A percentile compares a stretch with the other conserved stretches of the same genome.
phyloP scores from a whole-genome alignment of 2,329 filamentous ascomycete genomes.

The Xylariaceae sp. region DNA sequence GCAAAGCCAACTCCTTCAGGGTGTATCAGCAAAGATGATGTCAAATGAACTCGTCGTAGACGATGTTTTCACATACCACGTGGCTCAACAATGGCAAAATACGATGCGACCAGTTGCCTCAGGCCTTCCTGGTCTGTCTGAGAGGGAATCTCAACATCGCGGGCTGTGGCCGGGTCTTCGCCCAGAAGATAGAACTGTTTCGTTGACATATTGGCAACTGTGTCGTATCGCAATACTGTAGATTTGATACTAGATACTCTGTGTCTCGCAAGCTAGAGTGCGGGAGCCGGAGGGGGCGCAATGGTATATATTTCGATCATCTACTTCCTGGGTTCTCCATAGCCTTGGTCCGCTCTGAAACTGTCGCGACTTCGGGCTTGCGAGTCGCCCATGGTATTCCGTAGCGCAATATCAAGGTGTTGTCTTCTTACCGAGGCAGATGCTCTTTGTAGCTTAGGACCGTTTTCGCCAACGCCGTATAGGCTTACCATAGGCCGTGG shows the following conservation, averaged over 20 bases:
- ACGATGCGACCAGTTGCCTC: constrained; percentile 36
- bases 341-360: too few relatives aligned
- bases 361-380: too few relatives aligned
- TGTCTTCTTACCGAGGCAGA: constrained; percentile 4
- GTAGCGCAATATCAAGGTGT: not conserved
- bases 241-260: not conserved
- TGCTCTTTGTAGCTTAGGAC: constrained; percentile 1
- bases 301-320: not conserved
- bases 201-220: constrained; percentile 28
- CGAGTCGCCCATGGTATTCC: not conserved
- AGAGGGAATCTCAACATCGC: constrained; percentile 35
- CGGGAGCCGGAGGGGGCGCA: not conserved
- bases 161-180: constrained; percentile 34
- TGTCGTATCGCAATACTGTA: not conserved
- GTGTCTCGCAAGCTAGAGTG: not conserved
- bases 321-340: too few relatives aligned
- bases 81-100: constrained; percentile 41
- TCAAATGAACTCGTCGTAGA: not conserved
- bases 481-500: not conserved
- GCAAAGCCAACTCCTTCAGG: constrained; percentile 36
- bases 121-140: constrained; percentile 35
- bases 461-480: not conserved
- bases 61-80: constrained; percentile 28
- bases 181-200: constrained; percentile 41
- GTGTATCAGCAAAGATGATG: not conserved